Base-by-base conservation (phyloP, 2,329 filamentous ascomycete species). In the Chaetomiaceae sp. region DNA sequence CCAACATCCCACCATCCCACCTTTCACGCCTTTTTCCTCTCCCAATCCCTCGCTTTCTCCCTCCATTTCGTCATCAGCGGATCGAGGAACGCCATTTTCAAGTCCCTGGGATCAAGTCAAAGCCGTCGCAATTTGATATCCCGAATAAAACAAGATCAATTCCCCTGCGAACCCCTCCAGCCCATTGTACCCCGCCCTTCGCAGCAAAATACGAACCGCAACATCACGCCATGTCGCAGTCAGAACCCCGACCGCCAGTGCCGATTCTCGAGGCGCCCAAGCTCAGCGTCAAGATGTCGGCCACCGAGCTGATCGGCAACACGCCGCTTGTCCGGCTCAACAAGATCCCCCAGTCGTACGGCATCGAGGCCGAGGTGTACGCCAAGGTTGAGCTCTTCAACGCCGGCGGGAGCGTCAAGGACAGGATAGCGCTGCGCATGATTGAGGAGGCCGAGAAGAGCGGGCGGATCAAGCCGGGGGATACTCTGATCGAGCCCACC, bases 401-500 rank as follows among this genome's bases (percentile, higher is more conserved):
- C 74, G 90, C 91, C 12, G 91, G 91, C 54, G 91, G 91, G 60
- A 94, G 88, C 68, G 88, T 96, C 67, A 96, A 96, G 73, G 91
- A 96, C 73, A 82, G 91, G 57, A 99, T 99, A 69, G 94, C 94
- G 20, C 75, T 96, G 69, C 88, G 94, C 66, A 99, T 99, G 94
- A 88, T 99, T 58, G 91, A 97, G 73, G 88, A 92, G 70, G 94
- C 94, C 14, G 94, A 99, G 79, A 84, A 83, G 68, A 86, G 82
- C 48, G 94, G 94, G 42, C 85, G 92, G 61, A 96, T 99, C 74
- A 96, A 94, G 80, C 94, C 94, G 25, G 94, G 92, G 53, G 91
- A 97, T 73, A 97, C 91, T 48, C 76, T 99, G 66, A 99, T 99
- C 67, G 94, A 99, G 80, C 94, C 94, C 9, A 99, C 94, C 44